Percentiles rank a stretch among this genome's conserved stretches.
These are phyloP conservation scores for Pontederia crassipes DNA, from an alignment of 176 grass and related monocot species.

Conservation along the genomic window DNA sequence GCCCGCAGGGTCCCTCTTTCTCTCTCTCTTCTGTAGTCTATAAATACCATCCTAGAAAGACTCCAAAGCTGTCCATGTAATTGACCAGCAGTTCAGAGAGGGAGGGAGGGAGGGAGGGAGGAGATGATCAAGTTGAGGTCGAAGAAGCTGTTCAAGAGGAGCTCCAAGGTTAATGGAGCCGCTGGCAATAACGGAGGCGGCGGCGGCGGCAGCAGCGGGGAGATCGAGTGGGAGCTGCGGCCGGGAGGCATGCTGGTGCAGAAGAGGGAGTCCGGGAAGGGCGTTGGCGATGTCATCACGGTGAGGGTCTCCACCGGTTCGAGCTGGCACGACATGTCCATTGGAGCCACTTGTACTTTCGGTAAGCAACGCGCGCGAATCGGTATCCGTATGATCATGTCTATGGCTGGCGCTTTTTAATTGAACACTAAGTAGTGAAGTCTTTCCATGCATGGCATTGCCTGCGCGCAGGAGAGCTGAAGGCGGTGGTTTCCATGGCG, in stretches of 20 bases:
- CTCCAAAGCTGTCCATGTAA: neutral
- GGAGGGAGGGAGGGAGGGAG: no score
- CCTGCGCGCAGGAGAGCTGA: conserved; percentile 55
- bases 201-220: conserved; percentile 11
- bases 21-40: conserved; percentile 4
- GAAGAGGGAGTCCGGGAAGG: conserved; percentile 50
- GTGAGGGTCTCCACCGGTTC: conserved; percentile 54
- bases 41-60: conserved; percentile 23
- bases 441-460: neutral
- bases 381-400: neutral
- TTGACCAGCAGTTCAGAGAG: neutral
- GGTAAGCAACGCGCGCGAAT: conserved; percentile 19
- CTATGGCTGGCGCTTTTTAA: neutral
- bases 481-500: conserved; percentile 49
- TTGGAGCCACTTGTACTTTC: conserved; percentile 60
- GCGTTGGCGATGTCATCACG: conserved; percentile 40
- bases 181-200: conserved; percentile 2
- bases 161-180: conserved; percentile 39
- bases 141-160: conserved; percentile 92
- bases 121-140: conserved; percentile 79
- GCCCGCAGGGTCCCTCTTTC: no score
- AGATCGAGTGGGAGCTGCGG: conserved; percentile 90
- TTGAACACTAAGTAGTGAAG: neutral
- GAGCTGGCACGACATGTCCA: conserved; percentile 66
- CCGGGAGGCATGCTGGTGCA: conserved; percentile 96